A percentile compares a stretch with the other conserved stretches of the same genome.
phyloP scores from a whole-genome alignment of 805 yeast genomes.

The Saccharomycopsis guyanensis region DNA sequence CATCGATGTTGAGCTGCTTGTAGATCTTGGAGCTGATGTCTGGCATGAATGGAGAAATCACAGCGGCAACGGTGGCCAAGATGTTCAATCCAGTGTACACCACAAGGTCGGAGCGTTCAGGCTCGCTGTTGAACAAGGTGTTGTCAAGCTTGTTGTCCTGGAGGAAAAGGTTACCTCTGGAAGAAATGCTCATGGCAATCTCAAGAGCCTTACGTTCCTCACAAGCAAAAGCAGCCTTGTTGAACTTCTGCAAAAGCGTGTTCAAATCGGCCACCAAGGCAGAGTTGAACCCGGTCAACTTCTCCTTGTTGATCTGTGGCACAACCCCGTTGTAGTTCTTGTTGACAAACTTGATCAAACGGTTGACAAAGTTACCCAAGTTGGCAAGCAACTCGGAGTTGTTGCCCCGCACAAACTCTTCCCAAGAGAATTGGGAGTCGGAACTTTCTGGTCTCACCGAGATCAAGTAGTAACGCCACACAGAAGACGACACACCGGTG shows the following conservation, averaged over 20 bases:
- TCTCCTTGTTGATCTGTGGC: slow-evolving; percentile 44
- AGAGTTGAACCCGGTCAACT: slow-evolving; percentile 38
- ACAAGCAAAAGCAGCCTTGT: slow-evolving; percentile 66
- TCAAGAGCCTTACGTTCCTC: slow-evolving; percentile 87
- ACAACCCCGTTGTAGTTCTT: slow-evolving; percentile 90
- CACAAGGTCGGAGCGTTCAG: slow-evolving; percentile 83
- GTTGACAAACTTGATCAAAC: slow-evolving; percentile 80
- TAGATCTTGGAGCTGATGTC: slow-evolving; percentile 63
- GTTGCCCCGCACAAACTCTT: slow-evolving; percentile 87
- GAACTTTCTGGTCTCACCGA: slow-evolving; percentile 91
- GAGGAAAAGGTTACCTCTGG: slow-evolving; percentile 90
- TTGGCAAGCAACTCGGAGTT: slow-evolving; percentile 92
- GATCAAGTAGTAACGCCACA: slow-evolving; percentile 95
- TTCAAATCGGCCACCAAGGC: slow-evolving; percentile 50
- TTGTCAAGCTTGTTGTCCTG: slow-evolving; percentile 96
- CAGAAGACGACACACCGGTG: slow-evolving; percentile 83
- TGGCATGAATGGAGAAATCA: slow-evolving; percentile 88
- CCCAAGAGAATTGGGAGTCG: slow-evolving; percentile 97
- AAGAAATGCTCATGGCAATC: slow-evolving; percentile 80
- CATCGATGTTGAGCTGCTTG: slow-evolving; percentile 78
- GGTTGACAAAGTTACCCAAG: slow-evolving; percentile 93
- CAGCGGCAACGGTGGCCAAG: slow-evolving; percentile 75
- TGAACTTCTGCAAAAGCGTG: slow-evolving; percentile 50
- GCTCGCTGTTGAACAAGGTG: slow-evolving; percentile 63
- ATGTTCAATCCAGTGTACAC: slow-evolving; percentile 87